Evolutionary conservation across 805 yeast genomes (phyloP), one percentile per base, ranked within the genome.

Genomic region (Starmerella vitae): DNA sequence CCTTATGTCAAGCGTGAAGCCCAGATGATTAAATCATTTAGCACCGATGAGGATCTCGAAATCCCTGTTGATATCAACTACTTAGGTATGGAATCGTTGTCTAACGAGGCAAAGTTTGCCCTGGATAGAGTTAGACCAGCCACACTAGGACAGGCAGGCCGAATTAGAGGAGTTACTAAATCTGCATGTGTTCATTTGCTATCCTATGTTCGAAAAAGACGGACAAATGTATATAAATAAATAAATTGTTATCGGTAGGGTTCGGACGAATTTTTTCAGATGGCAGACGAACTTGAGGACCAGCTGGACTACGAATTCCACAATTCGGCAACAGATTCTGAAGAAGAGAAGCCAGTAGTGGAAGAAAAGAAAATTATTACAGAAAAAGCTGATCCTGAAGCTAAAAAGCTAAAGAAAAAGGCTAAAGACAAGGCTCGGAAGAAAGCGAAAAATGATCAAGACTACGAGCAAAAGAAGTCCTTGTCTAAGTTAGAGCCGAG

Each of bases 131-230:
- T 83, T 13, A 78, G 81, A 45, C 98, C 98, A 0, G 72, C 73
- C 38, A 91, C 96, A 0, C 73, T 91, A 33, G 97, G 97, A 0
- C 97, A 91, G 56, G 97, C 97, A 0, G 70, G 94, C 55, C 67
- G 97, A 49, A 79, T 88, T 10, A 93, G 91, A 53, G 97, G 98
- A 1, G 76, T 91, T 2, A 88, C 97, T 0, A 94, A 97, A 0
- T 88, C 95, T 0, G 91, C 95, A 0, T 65, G 83, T 14, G 79
- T 84, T 46, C 93, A 82, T 54, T 65, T 86, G 34, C 81, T 76
- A 30, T 52, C 58, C 30, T 47, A 54, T 42, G 54, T 60, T 4
- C 34, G 56, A 9, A 34, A 34, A 14, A 45, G 30, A 25, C 32
- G 38, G 3, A n/a, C n/a, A 24, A 27, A 27, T 27, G 29, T 18